Conservation (phyloP, 345 rosid species). For the Combretum micranthum region DNA sequence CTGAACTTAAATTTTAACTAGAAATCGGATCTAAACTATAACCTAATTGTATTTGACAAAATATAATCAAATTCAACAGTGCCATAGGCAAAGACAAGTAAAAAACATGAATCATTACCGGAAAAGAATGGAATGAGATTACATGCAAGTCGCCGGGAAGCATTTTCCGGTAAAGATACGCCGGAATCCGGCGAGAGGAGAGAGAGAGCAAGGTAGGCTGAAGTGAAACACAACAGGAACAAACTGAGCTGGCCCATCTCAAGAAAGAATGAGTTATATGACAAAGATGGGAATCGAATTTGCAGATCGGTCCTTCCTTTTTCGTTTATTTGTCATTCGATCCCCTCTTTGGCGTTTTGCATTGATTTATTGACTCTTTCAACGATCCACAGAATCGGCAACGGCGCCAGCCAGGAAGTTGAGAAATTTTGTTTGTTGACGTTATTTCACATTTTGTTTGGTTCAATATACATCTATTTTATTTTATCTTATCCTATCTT, state of each 20-base stretch:
- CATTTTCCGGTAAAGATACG: slow-evolving; percentile 18
- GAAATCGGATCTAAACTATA: no score
- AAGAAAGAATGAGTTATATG: background rate
- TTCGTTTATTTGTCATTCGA: background rate
- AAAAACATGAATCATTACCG: background rate
- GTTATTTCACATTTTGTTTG: no score
- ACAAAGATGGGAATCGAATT: background rate
- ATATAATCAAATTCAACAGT: slow-evolving; percentile 1
- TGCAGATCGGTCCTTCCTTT: background rate
- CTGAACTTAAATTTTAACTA: no score
- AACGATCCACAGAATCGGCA: background rate
- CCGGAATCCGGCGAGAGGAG: slow-evolving; percentile 42
- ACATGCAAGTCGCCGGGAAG: slow-evolving; percentile 12
- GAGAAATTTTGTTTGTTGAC: no score
- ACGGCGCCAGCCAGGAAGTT: no score
- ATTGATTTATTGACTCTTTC: background rate
- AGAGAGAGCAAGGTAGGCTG: slow-evolving; percentile 5
- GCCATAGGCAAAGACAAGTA: background rate
- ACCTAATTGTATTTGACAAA: no score
- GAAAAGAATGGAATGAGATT: background rate
- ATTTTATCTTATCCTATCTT: no score
- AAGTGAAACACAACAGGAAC: background rate
- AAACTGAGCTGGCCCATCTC: slow-evolving; percentile 4
- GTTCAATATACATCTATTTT: no score
- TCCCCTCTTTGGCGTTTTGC: no score